Evolutionary conservation across 148 eudicot genomes (phyloP).

Genomic region (Persicaria maculosa): DNA sequence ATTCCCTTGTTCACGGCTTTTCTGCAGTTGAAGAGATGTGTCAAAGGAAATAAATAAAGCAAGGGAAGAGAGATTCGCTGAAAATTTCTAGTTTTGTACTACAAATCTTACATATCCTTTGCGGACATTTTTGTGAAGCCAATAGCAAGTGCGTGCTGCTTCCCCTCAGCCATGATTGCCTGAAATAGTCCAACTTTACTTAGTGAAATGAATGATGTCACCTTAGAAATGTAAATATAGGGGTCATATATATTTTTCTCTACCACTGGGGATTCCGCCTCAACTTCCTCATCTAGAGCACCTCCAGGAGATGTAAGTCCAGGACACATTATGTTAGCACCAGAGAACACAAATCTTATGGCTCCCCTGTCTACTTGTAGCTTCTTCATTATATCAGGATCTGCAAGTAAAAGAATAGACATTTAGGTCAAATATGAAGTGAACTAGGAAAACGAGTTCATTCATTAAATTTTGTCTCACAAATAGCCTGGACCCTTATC

Average conservation of each 20-base stretch:
- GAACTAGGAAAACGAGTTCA: not conserved
- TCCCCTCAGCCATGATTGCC: slow-evolving; percentile 99
- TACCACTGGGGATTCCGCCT: slow-evolving; percentile 87
- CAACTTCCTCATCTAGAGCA: slow-evolving; percentile 85
- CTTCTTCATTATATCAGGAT: slow-evolving; percentile 88
- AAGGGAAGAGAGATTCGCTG: not conserved
- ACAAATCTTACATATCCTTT: slow-evolving; percentile 77
- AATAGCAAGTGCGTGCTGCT: slow-evolving; percentile 98
- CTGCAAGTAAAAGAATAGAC: slow-evolving; percentile 30
- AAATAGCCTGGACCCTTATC: not conserved
- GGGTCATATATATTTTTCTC: not conserved
- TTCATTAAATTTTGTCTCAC: not conserved
- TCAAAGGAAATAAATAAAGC: not conserved
- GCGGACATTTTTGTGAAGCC: slow-evolving; percentile 99
- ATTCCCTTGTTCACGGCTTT: slow-evolving; percentile 88
- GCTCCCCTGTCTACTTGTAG: slow-evolving; percentile 98
- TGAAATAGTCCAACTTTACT: slow-evolving; percentile 14
- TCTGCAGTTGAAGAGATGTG: slow-evolving; percentile 40
- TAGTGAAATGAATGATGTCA: not conserved
- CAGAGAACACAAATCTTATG: slow-evolving; percentile 81
- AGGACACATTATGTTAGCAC: slow-evolving; percentile 99
- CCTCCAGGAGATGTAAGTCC: slow-evolving; percentile 99
- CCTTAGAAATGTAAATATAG: not conserved
- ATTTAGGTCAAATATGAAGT: not conserved
- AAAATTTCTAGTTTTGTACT: not conserved